These are phyloP conservation scores for Epicoccum sorghinum DNA, from an alignment of 2,329 filamentous ascomycete genomes.

Conservation along the genomic window DNA sequence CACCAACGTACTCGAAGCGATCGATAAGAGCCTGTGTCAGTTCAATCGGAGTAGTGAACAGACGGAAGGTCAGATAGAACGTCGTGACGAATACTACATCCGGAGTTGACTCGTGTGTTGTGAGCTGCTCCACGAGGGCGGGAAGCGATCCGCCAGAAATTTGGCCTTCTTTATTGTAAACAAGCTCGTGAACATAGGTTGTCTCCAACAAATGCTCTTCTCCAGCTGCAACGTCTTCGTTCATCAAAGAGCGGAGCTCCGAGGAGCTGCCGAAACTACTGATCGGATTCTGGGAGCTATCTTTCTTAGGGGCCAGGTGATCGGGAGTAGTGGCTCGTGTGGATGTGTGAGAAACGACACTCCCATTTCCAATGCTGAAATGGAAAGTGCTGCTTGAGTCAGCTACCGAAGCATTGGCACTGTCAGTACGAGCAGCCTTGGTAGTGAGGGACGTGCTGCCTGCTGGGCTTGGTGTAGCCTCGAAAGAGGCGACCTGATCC, in stretches of 20 bases:
- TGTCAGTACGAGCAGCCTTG: slow-evolving; percentile 56
- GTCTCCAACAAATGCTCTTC: slow-evolving; percentile 88
- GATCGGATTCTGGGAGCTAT: slow-evolving; percentile 63
- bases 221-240: slow-evolving; percentile 77
- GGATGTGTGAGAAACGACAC: slow-evolving; percentile 79
- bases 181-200: slow-evolving; percentile 88
- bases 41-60: slow-evolving; percentile 82
- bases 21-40: slow-evolving; percentile 85
- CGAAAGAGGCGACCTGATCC: slow-evolving; percentile 18
- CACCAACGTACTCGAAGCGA: slow-evolving; percentile 88
- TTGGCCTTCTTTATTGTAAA: slow-evolving; percentile 92
- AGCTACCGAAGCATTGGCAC: slow-evolving; percentile 74
- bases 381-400: slow-evolving; percentile 80
- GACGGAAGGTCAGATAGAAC: slow-evolving; percentile 94
- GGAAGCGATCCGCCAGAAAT: slow-evolving; percentile 91
- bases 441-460: slow-evolving; percentile 37
- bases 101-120: slow-evolving; percentile 89
- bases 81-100: slow-evolving; percentile 91
- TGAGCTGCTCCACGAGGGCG: slow-evolving; percentile 91
- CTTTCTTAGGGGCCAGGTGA: slow-evolving; percentile 58
- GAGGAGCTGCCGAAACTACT: slow-evolving; percentile 70
- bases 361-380: slow-evolving; percentile 76
- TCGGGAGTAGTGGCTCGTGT: slow-evolving; percentile 91
- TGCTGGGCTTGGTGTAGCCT: slow-evolving; percentile 45
- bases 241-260: slow-evolving; percentile 67